Conservation (phyloP, 202 grass and related monocot genomes). For the Panicum hallii region DNA sequence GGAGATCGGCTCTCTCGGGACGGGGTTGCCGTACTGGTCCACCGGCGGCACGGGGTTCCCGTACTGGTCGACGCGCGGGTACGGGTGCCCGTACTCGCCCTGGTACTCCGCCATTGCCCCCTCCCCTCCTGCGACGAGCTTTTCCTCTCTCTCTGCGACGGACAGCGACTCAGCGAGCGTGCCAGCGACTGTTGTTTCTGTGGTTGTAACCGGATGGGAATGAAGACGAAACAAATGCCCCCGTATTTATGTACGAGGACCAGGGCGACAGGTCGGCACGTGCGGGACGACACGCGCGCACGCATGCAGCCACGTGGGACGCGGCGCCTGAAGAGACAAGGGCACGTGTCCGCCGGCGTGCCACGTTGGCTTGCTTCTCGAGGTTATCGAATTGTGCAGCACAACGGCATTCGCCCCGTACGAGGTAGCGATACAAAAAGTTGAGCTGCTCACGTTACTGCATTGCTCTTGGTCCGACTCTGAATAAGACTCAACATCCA, state of each 20-base stretch:
- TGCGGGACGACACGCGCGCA: constrained; percentile 31
- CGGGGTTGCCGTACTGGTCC: constrained; percentile 70
- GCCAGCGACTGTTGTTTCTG: not conserved
- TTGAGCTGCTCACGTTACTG: not conserved
- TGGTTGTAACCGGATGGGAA: not conserved
- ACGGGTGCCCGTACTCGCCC: constrained; percentile 57
- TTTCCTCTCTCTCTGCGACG: not conserved
- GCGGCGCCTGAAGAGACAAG: not conserved
- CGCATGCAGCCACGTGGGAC: not conserved
- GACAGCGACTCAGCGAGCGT: no score
- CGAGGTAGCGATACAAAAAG: not conserved
- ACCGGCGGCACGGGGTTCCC: constrained; percentile 63
- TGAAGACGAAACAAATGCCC: not conserved
- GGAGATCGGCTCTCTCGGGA: constrained; percentile 34
- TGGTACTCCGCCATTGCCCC: constrained; percentile 52
- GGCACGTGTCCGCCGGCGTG: constrained; percentile 28
- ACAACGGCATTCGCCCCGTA: not conserved
- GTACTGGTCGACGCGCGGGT: constrained; percentile 71
- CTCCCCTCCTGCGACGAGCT: no score
- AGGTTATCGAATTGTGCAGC: not conserved
- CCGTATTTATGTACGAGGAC: constrained; percentile 30
- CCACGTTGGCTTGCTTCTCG: constrained; percentile 27
- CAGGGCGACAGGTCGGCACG: not conserved
- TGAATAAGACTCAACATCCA: not conserved
- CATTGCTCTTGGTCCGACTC: not conserved